Evolutionary conservation across 768 basidiomycete genomes (phyloP).

Genomic region (Naganishia randhawae): DNA sequence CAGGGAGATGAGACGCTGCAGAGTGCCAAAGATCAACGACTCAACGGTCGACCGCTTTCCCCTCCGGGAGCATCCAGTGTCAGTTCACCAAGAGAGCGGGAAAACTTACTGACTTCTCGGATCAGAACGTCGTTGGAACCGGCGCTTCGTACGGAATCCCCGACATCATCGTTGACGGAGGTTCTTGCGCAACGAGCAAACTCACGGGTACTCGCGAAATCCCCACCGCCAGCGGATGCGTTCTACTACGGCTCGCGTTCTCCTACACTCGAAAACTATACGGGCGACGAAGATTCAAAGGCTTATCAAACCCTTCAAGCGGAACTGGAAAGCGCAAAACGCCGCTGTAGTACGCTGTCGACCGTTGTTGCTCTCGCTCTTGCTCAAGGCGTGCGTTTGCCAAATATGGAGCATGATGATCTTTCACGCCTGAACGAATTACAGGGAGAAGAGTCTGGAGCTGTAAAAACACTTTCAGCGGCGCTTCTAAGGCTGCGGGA

Average conservation of each 20-base stretch:
- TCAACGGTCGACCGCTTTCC: conserved; percentile 43
- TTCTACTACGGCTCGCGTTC: conserved; percentile 55
- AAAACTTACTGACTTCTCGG: conserved; percentile 11
- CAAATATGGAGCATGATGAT: conserved; percentile 45
- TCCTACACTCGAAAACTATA: conserved; percentile 39
- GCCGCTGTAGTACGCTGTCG: conserved; percentile 10
- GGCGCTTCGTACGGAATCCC: neutral
- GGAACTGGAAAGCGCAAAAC: conserved; percentile 67
- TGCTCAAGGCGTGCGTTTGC: conserved; percentile 66
- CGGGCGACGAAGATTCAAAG: conserved; percentile 15
- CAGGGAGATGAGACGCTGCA: conserved; percentile 43
- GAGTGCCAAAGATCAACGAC: conserved; percentile 38
- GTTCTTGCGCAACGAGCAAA: conserved; percentile 34
- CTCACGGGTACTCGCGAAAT: conserved; percentile 30
- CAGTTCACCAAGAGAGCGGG: conserved; percentile 54
- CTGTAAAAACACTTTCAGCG: conserved; percentile 41
- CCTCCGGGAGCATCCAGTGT: conserved; percentile 48
- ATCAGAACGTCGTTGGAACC: conserved; percentile 14
- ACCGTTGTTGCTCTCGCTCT: neutral
- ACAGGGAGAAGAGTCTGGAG: conserved; percentile 57
- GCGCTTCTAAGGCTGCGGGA: conserved; percentile 65
- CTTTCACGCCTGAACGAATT: conserved; percentile 53
- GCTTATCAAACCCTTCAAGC: conserved; percentile 58
- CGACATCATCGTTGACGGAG: conserved; percentile 34
- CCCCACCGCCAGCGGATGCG: conserved; percentile 59